Evolutionary conservation across 306 rosid species (phyloP).

Genomic region (Erythrophleum fordii): DNA sequence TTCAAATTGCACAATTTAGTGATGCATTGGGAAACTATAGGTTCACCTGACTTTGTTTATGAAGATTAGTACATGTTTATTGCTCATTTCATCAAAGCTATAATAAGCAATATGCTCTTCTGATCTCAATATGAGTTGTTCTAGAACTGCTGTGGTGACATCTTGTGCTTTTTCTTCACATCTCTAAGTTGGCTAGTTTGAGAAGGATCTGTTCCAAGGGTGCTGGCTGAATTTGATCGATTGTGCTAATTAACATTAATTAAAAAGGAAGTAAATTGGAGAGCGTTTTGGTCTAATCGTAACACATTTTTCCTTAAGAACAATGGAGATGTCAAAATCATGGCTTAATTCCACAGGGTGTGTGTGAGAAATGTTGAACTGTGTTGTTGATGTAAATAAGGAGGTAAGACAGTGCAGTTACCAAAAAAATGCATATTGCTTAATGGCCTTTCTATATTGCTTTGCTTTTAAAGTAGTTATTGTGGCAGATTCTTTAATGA

Average conservation of each 20-base stretch:
- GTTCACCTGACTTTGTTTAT: not conserved
- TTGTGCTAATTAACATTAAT: not conserved
- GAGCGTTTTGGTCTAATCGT: not conserved
- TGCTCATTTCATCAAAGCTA: not conserved
- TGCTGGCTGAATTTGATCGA: not conserved
- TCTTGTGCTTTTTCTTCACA: not conserved
- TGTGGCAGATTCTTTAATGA: not conserved
- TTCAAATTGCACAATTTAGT: not conserved
- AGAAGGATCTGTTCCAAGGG: not conserved
- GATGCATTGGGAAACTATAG: slow-evolving; percentile 19
- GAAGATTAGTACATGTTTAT: not conserved
- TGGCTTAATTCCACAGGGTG: not conserved
- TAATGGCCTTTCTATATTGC: slow-evolving; percentile 2
- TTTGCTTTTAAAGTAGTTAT: slow-evolving; percentile 23
- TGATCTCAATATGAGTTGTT: not conserved
- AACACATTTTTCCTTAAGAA: not conserved
- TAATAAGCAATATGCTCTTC: not conserved
- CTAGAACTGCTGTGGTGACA: not conserved
- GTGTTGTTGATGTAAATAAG: not conserved
- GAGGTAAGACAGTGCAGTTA: slow-evolving; percentile 20
- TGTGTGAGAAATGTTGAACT: slow-evolving; percentile 6
- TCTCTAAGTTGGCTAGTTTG: not conserved
- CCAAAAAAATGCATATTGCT: not conserved
- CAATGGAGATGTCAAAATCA: not conserved
- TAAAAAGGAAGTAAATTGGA: not conserved